Evolutionary conservation across 176 grass and related monocot species (phyloP), one percentile per base, ranked within the genome.

Genomic region (Luzula sylvatica): DNA sequence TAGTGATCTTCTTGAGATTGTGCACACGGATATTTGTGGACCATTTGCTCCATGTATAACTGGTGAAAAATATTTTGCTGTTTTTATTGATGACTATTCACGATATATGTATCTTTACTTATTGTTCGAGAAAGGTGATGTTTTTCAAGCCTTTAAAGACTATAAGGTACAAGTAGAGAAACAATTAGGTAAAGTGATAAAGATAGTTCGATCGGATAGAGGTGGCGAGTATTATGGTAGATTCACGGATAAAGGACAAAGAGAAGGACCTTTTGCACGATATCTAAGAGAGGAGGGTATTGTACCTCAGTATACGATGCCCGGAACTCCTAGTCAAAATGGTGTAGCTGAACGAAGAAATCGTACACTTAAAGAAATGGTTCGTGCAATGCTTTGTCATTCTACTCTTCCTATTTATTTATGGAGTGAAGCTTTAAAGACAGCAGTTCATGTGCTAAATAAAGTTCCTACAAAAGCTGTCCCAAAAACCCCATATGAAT

Each of bases 11-110:
- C 53, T 67, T 40, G 46, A 67, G 27, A 54, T 55, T 8, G 27
- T 68, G 8, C 9, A 68, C 20, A 18, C 64, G 14, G 49, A 56
- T 56, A 68, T 55, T 23, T 68, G 9, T 55, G 12, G 26, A 41
- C 32, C 4, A 3, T 56, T 56, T 27, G 11, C 53, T 23, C 20
- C 24, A 11, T 20, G 24, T 19, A 19, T 23, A 7, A 38, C 11
- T 41, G 15, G 0, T 20, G 1, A 43, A 0, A 55, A 14, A 28
- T 55, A 14, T 6, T 68, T 55, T 3, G 11, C 30, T 56, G 7
- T 8, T 30, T 56, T 56, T 20, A 42, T 6, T 61, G 38, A 23
- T 11, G 57, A 61, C 20, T 61, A 43, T 45, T 61, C 56, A 40
- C 23, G 3, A 3, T 60, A 60, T 60, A 32, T 14, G 11, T 61